Evolutionary conservation across 345 rosid species (phyloP), one percentile per base, ranked within the genome.

Genomic region (Clarkia xantiana): DNA sequence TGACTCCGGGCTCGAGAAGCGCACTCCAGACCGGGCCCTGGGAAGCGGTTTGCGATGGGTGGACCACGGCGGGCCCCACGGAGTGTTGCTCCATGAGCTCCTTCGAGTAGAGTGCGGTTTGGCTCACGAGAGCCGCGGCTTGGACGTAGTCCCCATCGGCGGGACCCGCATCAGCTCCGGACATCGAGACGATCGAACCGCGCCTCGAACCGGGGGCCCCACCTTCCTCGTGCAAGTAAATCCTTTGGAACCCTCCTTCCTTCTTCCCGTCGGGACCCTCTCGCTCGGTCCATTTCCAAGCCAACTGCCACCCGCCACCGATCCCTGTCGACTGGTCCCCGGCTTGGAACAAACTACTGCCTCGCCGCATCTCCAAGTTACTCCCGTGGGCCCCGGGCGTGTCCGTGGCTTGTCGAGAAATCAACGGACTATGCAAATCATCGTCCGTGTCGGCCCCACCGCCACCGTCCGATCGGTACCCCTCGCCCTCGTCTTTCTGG

Each of bases 251-350:
- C 10, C 75, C 85, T 45, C 79, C 91, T 68, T 73, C 79, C 62
- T 77, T 81, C 61, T 72, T 74, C 59, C 89, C 80, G 53, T 70
- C 76, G 44, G 72, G 78, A 0, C 83, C 84, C 56, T 82, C 87
- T 53, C 57, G 78, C 49, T 72, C 82, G 1, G 86, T 42, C 77
- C 82, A 81, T 72, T 85, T 76, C 67, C 84, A 90, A 2, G 95
- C 95, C 78, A 90, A 66, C 63, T 82, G 94, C 97, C 97, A 90
- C 39, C 94, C 96, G 18, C 94, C 86, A 45, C 97, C 95, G 51
- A 90, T 86, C n/a, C 94, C 97, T 48, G 87, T 73, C 14, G 55
- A 80, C 47, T 72, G 66, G 46, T 86, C 95, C 7, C 78, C 84
- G 9, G 77, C 86, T 17, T 54, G 51, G 57, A 67, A 53, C 15